Conservation (phyloP, 2,329 filamentous ascomycete species). For the Paracorniculantispora psalliotae region DNA sequence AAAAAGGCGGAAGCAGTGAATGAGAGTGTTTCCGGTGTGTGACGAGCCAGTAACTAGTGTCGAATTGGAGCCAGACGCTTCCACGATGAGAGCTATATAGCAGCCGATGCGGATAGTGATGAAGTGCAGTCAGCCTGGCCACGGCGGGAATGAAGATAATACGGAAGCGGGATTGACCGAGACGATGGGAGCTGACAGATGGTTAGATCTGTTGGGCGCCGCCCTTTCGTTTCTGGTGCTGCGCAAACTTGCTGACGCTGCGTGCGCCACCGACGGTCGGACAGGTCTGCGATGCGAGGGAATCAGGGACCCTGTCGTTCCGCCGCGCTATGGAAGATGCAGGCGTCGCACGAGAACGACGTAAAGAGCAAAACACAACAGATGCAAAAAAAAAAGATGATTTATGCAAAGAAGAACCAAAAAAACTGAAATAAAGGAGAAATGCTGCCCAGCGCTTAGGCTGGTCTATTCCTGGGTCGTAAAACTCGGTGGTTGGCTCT, state of each 20-base stretch:
- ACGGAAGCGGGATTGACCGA: not conserved
- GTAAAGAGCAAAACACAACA: not conserved
- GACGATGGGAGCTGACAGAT: not conserved
- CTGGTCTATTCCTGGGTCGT: not conserved
- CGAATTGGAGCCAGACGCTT: not conserved
- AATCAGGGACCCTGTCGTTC: not conserved
- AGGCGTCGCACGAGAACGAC: not conserved
- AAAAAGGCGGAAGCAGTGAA: not conserved
- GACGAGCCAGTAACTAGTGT: not conserved
- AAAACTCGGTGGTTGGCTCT: constrained; percentile 14
- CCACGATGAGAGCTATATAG: not conserved
- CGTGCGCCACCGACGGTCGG: not conserved
- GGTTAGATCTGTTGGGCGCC: not conserved
- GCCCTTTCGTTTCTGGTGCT: not conserved
- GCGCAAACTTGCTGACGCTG: constrained; percentile 3
- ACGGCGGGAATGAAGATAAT: not conserved
- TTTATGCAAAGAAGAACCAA: not conserved
- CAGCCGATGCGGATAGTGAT: not conserved
- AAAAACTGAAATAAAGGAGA: not conserved
- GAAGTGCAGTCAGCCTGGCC: not conserved
- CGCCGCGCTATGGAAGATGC: not conserved
- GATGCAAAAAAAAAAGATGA: not conserved
- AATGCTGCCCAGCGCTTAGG: constrained; percentile 1
- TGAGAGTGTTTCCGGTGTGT: not conserved
- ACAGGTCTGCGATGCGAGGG: not conserved